Conservation (phyloP, 192 early-diverging fungal species). For the Coemansia sp. region DNA sequence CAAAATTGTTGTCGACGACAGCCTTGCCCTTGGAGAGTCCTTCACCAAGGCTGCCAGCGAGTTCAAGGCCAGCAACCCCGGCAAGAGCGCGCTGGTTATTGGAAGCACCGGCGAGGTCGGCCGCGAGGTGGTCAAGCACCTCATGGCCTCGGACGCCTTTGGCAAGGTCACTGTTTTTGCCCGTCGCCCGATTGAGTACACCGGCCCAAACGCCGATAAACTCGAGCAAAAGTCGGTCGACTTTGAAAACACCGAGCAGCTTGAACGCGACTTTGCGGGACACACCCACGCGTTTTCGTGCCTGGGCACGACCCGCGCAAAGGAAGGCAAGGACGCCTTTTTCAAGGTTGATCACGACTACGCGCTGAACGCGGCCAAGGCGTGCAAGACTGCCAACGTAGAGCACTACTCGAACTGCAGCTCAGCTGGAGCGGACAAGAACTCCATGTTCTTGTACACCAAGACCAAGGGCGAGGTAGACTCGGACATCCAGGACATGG, state of each 20-base stretch:
- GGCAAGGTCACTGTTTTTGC: slow-evolving; percentile 48
- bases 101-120: slow-evolving; percentile 51
- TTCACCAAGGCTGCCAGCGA: slow-evolving; percentile 29
- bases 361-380: slow-evolving; percentile 51
- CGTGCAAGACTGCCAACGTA: slow-evolving; percentile 24
- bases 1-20: slow-evolving; percentile 22
- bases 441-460: slow-evolving; percentile 65
- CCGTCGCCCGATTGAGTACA: slow-evolving; percentile 39
- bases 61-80: slow-evolving; percentile 23
- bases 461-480: slow-evolving; percentile 80
- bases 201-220: slow-evolving; percentile 28
- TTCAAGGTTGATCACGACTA: slow-evolving; percentile 79
- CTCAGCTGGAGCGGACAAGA: slow-evolving; percentile 53
- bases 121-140: slow-evolving; percentile 45
- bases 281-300: slow-evolving; percentile 67
- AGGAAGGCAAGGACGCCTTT: slow-evolving; percentile 68
- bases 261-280: slow-evolving; percentile 24
- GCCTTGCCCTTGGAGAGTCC: slow-evolving; percentile 14
- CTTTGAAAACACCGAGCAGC: slow-evolving; percentile 67
- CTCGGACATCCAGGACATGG: slow-evolving; percentile 57
- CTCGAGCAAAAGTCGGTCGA: slow-evolving; percentile 67
- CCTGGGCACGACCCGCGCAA: slow-evolving; percentile 68
- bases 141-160: slow-evolving; percentile 43
- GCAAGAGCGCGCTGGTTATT: slow-evolving; percentile 38
- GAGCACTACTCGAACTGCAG: slow-evolving; percentile 48